Evolutionary conservation across 2,329 filamentous ascomycete genomes (phyloP).

Genomic region (Nannizziopsis barbatae): DNA sequence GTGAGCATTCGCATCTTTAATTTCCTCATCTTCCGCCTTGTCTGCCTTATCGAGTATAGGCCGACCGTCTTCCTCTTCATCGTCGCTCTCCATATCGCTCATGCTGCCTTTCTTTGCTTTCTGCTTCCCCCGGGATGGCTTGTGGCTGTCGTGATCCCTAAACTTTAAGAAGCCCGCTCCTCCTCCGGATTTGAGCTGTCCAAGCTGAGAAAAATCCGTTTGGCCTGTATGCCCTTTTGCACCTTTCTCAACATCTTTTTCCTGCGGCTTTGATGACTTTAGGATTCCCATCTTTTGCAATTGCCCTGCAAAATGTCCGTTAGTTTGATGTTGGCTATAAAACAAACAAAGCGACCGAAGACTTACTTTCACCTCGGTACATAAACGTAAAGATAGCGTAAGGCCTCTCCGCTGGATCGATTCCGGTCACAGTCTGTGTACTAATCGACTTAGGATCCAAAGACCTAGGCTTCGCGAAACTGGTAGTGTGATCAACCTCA

Average conservation of each 20-base stretch:
- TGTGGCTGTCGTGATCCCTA: slow-evolving; percentile 52
- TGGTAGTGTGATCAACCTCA: slow-evolving; percentile 92
- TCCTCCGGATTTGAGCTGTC: slow-evolving; percentile 72
- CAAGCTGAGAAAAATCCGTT: slow-evolving; percentile 73
- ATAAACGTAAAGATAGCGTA: slow-evolving; percentile 97
- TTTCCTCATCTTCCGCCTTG: slow-evolving; percentile 51
- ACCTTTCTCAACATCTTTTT: slow-evolving; percentile 49
- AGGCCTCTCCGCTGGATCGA: slow-evolving; percentile 89
- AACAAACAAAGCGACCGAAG: not conserved
- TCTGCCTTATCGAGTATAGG: slow-evolving; percentile 53
- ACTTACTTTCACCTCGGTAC: slow-evolving; percentile 87
- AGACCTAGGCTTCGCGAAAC: slow-evolving; percentile 92
- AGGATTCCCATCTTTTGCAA: slow-evolving; percentile 92
- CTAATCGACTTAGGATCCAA: slow-evolving; percentile 95
- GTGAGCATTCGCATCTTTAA: slow-evolving; percentile 36
- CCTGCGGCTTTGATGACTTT: slow-evolving; percentile 51
- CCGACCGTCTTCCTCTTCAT: slow-evolving; percentile 59
- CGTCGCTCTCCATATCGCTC: slow-evolving; percentile 64
- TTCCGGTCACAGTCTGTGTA: slow-evolving; percentile 97
- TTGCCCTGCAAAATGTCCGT: slow-evolving; percentile 52
- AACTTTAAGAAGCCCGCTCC: slow-evolving; percentile 86
- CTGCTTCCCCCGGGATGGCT: slow-evolving; percentile 49
- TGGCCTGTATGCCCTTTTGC: slow-evolving; percentile 72
- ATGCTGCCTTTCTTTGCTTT: slow-evolving; percentile 46
- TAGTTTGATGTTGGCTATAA: slow-evolving; percentile 13